These are phyloP conservation scores for Chaetomium sp. DNA, from an alignment of 2,329 filamentous ascomycete genomes.

Conservation along the genomic window DNA sequence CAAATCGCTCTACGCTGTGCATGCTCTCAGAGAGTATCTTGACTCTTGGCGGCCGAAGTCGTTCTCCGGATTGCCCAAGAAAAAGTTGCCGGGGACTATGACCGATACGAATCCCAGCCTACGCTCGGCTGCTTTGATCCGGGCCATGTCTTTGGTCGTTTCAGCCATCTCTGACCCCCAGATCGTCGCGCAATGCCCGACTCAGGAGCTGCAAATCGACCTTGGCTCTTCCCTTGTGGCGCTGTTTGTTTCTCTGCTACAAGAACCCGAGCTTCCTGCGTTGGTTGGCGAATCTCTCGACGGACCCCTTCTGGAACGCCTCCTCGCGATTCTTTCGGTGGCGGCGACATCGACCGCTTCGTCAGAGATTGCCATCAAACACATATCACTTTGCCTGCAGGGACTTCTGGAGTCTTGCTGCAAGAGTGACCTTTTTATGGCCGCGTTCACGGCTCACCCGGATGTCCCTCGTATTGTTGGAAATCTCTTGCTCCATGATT, in stretches of 20 bases:
- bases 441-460: slow-evolving; percentile 29
- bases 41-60: slow-evolving; percentile 25
- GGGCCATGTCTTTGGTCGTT: slow-evolving; percentile 49
- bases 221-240: slow-evolving; percentile 51
- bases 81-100: slow-evolving; percentile 17
- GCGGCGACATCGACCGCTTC: slow-evolving; percentile 18
- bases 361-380: slow-evolving; percentile 26
- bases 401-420: slow-evolving; percentile 36
- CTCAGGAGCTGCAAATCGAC: slow-evolving; percentile 39
- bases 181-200: slow-evolving; percentile 41
- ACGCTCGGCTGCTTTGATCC: slow-evolving; percentile 34
- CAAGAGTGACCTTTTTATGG: slow-evolving; percentile 35
- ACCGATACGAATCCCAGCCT: slow-evolving; percentile 12
- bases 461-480: slow-evolving; percentile 27
- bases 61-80: background rate
- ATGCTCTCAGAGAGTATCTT: slow-evolving; percentile 60
- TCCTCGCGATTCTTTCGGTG: slow-evolving; percentile 27
- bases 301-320: slow-evolving; percentile 25
- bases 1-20: slow-evolving; percentile 66
- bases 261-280: slow-evolving; percentile 24
- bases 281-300: slow-evolving; percentile 23
- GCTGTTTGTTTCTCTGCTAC: slow-evolving; percentile 48
- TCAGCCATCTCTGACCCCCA: slow-evolving; percentile 53
- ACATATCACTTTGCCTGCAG: slow-evolving; percentile 32
- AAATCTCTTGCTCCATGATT: slow-evolving; percentile 33